Conservation (phyloP, 305 asterid species). For the Fraxinus xanthoxyloides region DNA sequence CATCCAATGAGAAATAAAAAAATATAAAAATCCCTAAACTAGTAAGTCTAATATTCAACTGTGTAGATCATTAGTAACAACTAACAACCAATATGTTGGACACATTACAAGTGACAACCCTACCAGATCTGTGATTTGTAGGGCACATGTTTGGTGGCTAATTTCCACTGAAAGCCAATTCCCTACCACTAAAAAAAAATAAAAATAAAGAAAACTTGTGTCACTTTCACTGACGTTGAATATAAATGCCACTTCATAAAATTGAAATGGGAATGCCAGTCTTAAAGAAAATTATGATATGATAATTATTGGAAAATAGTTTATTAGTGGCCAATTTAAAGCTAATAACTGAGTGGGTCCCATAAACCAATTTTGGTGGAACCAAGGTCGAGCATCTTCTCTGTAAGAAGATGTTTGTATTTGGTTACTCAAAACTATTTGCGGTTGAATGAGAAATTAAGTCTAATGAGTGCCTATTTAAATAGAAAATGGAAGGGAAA, state of each 20-base stretch:
- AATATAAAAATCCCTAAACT: background rate
- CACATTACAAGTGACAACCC: background rate
- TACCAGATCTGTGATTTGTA: background rate
- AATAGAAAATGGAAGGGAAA: background rate
- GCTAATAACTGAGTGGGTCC: background rate
- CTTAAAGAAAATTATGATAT: background rate
- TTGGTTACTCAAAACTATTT: background rate
- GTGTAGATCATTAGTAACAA: constrained; percentile 1
- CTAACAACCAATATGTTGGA: background rate
- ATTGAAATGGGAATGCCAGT: background rate
- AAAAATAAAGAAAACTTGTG: background rate
- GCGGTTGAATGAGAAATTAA: background rate
- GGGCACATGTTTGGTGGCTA: background rate
- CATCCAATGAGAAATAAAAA: background rate
- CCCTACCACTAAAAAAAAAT: background rate
- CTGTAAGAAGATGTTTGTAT: background rate
- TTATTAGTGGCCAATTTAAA: background rate
- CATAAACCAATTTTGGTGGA: background rate
- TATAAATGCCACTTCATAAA: background rate
- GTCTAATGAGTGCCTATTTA: background rate
- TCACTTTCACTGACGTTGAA: background rate
- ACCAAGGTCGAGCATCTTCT: background rate
- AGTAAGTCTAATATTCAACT: background rate
- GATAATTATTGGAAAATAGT: background rate
- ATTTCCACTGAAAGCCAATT: background rate